These are phyloP conservation scores for Omphalotus olearius DNA, from an alignment of 1,284 basidiomycete species.

Conservation along the genomic window DNA sequence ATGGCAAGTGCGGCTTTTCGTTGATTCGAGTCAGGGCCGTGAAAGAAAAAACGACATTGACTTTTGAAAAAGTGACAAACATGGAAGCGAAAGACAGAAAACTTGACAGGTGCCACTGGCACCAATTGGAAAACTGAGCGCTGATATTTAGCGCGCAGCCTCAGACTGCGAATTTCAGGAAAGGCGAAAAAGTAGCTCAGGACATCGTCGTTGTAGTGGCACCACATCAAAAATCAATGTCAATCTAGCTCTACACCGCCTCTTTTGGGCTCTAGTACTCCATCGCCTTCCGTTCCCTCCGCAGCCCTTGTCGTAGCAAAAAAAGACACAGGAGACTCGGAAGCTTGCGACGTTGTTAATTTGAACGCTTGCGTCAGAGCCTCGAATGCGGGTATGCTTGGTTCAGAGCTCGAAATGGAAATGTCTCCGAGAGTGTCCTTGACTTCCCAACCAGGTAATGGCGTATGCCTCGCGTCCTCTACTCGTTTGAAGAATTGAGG, in stretches of 20 bases:
- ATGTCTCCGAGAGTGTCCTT: not conserved
- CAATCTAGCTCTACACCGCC: not conserved
- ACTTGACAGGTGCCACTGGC: no score
- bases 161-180: no score
- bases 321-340: not conserved
- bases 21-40: no score
- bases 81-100: no score
- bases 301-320: not conserved
- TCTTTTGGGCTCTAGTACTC: not conserved
- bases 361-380: not conserved
- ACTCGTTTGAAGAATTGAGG: constrained; percentile 64
- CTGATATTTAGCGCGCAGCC: no score
- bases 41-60: no score
- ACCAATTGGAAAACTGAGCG: no score
- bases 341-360: not conserved
- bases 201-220: no score
- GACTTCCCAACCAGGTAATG: constrained; percentile 29
- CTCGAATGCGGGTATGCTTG: not conserved
- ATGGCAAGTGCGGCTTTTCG: no score
- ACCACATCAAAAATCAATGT: not conserved
- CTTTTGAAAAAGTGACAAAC: no score
- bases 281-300: not conserved
- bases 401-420: not conserved
- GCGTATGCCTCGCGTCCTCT: constrained; percentile 31
- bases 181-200: no score